phyloP scores from a whole-genome alignment of 2,329 filamentous ascomycete species.

The Botrytis squamosa region DNA sequence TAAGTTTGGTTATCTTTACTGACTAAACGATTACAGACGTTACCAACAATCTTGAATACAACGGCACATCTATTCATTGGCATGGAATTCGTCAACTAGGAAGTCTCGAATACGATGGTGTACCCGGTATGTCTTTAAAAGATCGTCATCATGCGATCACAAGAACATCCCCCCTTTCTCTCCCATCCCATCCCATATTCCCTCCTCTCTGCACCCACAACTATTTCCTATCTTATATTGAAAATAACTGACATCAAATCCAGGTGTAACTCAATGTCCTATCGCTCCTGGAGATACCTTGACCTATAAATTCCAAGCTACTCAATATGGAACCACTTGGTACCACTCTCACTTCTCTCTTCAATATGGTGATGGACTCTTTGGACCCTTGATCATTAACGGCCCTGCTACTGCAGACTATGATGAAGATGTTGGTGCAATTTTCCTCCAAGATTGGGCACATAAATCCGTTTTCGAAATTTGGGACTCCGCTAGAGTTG shows the following conservation, averaged over 20 bases:
- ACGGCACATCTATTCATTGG: slow-evolving; percentile 53
- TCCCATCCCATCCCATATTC: background rate
- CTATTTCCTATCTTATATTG: background rate
- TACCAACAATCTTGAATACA: slow-evolving; percentile 40
- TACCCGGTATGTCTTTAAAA: slow-evolving; percentile 25
- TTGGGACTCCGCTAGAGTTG: slow-evolving; percentile 33
- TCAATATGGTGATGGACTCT: slow-evolving; percentile 46
- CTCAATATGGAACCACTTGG: slow-evolving; percentile 39
- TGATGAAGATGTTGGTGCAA: slow-evolving; percentile 44
- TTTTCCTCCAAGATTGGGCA: slow-evolving; percentile 38
- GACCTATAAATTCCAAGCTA: slow-evolving; percentile 42
- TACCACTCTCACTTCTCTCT: slow-evolving; percentile 37
- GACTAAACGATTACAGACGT: slow-evolving; percentile 29
- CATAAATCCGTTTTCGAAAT: slow-evolving; percentile 32
- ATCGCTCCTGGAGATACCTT: slow-evolving; percentile 55
- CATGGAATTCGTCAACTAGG: slow-evolving; percentile 49
- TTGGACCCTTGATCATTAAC: slow-evolving; percentile 60
- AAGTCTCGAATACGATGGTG: slow-evolving; percentile 41
- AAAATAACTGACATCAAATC: slow-evolving; percentile 22
- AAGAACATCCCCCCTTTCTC: background rate
- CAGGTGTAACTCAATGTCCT: slow-evolving; percentile 56
- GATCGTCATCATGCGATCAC: background rate
- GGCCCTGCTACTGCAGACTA: slow-evolving; percentile 59
- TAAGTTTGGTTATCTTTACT: background rate
- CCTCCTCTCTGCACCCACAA: background rate